phyloP scores from a whole-genome alignment of 106 monocot genomes.

The Posidonia australis region DNA sequence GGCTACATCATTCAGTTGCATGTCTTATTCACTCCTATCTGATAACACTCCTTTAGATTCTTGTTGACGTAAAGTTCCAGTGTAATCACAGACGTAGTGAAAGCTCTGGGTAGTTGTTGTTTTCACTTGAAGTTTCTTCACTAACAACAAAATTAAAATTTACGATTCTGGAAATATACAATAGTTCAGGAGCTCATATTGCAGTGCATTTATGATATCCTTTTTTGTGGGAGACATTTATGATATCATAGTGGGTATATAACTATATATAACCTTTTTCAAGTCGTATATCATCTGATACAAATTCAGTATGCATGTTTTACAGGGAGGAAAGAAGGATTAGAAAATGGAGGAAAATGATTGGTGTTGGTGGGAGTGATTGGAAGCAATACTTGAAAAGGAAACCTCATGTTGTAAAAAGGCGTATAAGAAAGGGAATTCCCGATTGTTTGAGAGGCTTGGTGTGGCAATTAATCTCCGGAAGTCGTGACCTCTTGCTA shows the following conservation, averaged over 20 bases:
- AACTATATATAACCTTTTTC: neutral
- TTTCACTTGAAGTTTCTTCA: neutral
- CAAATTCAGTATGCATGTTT: neutral
- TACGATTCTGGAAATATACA: neutral
- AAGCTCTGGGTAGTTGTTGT: neutral
- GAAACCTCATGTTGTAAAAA: slow-evolving; percentile 78
- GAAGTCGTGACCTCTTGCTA: slow-evolving; percentile 87
- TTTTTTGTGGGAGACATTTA: neutral
- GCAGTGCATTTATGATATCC: too few species aligned
- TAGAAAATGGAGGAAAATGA: slow-evolving; percentile 98
- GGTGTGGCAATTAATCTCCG: slow-evolving; percentile 98
- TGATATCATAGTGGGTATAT: neutral
- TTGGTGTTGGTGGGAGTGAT: slow-evolving; percentile 93
- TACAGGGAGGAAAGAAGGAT: slow-evolving; percentile 77
- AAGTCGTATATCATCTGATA: neutral
- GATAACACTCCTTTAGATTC: too few species aligned
- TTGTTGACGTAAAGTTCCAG: too few species aligned
- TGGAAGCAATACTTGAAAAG: slow-evolving; percentile 90
- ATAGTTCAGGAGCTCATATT: neutral
- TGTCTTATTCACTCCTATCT: too few species aligned
- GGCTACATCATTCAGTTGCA: too few species aligned
- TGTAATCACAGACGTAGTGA: too few species aligned
- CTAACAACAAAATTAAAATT: neutral
- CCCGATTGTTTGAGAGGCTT: slow-evolving; percentile 94
- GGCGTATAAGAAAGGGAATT: slow-evolving; percentile 88